Evolutionary conservation across 192 early-diverging fungal genomes (phyloP).

Genomic region (Paraglomus brasilianum): DNA sequence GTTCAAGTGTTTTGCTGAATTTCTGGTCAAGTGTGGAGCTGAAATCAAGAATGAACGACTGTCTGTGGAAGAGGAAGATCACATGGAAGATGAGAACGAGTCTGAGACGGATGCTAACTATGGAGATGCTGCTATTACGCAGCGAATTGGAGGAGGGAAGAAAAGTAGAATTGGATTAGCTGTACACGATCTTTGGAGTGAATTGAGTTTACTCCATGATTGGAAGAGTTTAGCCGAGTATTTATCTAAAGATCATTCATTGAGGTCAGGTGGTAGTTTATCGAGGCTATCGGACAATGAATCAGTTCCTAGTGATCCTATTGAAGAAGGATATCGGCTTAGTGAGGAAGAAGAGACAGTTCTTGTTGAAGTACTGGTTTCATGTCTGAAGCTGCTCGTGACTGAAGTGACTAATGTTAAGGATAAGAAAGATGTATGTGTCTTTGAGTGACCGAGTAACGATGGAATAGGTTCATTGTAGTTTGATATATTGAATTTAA

Average conservation of each 20-base stretch:
- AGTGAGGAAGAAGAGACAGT: constrained; percentile 56
- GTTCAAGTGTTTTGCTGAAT: constrained; percentile 46
- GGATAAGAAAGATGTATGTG: constrained; percentile 37
- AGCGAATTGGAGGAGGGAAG: constrained; percentile 39
- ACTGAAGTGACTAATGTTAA: constrained; percentile 31
- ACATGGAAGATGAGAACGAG: neutral
- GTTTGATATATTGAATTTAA: neutral
- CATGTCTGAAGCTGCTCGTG: constrained; percentile 40
- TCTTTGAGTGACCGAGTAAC: neutral
- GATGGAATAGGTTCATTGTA: neutral
- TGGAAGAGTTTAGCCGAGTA: constrained; percentile 54
- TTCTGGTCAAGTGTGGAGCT: constrained; percentile 41
- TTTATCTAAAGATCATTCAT: constrained; percentile 42
- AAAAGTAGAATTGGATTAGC: constrained; percentile 41
- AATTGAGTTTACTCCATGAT: constrained; percentile 41
- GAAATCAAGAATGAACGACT: neutral
- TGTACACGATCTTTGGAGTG: constrained; percentile 42
- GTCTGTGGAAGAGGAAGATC: neutral
- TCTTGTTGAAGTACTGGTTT: constrained; percentile 49
- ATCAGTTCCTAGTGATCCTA: neutral
- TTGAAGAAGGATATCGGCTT: constrained; percentile 44
- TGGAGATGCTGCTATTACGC: constrained; percentile 3
- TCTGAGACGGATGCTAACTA: constrained; percentile 4
- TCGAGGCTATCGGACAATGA: neutral
- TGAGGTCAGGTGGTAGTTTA: neutral